These are phyloP conservation scores for Coelastrella sp. DNA, from an alignment of 139 green algal species.

Conservation along the genomic window DNA sequence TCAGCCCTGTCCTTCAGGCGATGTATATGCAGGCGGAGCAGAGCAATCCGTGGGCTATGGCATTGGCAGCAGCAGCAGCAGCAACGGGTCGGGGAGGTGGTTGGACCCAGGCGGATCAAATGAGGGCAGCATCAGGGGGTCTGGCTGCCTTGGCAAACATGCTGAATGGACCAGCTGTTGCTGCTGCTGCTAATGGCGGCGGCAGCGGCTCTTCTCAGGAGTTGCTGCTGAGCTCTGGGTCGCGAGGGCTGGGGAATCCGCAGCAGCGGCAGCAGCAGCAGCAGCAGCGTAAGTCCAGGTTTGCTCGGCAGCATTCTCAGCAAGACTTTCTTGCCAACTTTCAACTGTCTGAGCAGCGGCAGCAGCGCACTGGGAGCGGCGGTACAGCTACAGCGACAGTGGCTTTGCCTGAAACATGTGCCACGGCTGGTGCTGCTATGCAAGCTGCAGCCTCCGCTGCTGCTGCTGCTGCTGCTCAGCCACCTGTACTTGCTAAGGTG, in stretches of 20 bases:
- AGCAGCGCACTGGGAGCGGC: not conserved
- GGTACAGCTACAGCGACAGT: slow-evolving; percentile 1
- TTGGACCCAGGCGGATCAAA: slow-evolving; percentile 8
- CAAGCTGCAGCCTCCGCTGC: not conserved
- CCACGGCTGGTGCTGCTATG: not conserved
- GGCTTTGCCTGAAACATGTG: not conserved
- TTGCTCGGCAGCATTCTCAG: not conserved
- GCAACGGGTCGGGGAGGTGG: slow-evolving; percentile 13
- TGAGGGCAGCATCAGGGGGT: slow-evolving; percentile 11
- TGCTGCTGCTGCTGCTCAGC: not conserved
- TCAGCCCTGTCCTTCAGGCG: slow-evolving; percentile 28
- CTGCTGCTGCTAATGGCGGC: not conserved
- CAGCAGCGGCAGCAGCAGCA: slow-evolving; percentile 14
- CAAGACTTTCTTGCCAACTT: too few relatives aligned
- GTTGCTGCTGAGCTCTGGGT: not conserved
- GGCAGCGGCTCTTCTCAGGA: not conserved
- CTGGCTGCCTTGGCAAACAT: not conserved
- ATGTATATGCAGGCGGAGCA: slow-evolving; percentile 6
- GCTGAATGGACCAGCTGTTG: not conserved
- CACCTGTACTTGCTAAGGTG: not conserved
- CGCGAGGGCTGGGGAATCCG: not conserved
- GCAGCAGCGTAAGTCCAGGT: not conserved
- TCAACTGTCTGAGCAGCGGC: too few relatives aligned
- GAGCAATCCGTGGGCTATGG: not conserved
- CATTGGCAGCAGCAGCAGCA: slow-evolving; percentile 12